Percentiles rank a stretch among this genome's conserved stretches.
These are phyloP conservation scores for Grammothele lineata DNA, from an alignment of 768 basidiomycete species.

Conservation along the genomic window DNA sequence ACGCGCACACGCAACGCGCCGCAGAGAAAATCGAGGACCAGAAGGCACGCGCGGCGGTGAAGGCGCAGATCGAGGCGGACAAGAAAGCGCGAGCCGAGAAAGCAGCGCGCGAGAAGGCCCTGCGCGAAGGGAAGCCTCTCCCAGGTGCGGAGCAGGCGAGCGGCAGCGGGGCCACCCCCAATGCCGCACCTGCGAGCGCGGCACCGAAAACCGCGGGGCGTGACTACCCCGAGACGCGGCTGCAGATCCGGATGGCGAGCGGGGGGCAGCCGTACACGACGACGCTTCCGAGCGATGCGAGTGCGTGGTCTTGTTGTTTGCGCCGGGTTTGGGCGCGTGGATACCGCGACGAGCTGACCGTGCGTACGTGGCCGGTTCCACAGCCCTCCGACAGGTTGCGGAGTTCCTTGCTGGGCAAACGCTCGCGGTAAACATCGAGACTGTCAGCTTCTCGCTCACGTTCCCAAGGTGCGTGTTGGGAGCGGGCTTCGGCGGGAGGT, in stretches of 20 bases:
- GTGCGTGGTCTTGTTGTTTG: constrained; percentile 38
- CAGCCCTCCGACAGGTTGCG: constrained; percentile 82
- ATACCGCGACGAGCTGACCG: background rate
- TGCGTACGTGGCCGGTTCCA: background rate
- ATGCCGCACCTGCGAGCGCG: constrained; percentile 31
- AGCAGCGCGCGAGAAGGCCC: constrained; percentile 84
- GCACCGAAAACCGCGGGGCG: constrained; percentile 47
- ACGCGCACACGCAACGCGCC: too few relatives aligned
- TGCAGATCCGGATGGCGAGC: constrained; percentile 84
- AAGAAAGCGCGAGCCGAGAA: constrained; percentile 87
- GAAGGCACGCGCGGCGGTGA: constrained; percentile 79
- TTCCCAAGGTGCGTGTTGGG: constrained; percentile 71
- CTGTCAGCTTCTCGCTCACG: constrained; percentile 70
- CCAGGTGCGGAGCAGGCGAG: constrained; percentile 16
- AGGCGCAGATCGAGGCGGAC: constrained; percentile 93
- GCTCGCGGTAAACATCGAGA: constrained; percentile 66
- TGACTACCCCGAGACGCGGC: constrained; percentile 82
- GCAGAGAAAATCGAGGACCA: constrained; percentile 89
- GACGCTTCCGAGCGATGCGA: constrained; percentile 72
- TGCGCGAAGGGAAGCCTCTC: constrained; percentile 70
- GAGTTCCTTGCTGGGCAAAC: constrained; percentile 82
- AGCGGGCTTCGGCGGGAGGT: too few relatives aligned
- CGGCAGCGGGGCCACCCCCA: constrained; percentile 24
- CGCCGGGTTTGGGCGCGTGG: too few relatives aligned
- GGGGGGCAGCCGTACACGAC: constrained; percentile 81